Percentiles rank a stretch among this genome's conserved stretches.
phyloP scores from a whole-genome alignment of 1,139 yeast genomes.

The Saccharomyces hybrid region DNA sequence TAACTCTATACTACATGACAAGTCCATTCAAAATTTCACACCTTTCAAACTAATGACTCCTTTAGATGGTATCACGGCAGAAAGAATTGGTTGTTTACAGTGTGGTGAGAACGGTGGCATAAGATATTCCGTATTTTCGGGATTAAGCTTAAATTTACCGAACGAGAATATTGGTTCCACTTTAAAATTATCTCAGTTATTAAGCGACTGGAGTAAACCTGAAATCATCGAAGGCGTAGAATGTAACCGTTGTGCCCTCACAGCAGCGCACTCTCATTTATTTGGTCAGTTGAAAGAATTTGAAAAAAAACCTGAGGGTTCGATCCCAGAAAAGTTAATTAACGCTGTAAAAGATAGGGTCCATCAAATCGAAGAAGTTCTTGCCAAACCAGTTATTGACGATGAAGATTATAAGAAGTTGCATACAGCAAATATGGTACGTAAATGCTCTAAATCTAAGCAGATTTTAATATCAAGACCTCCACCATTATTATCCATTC shows the following conservation, averaged over 20 bases:
- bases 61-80: conserved; percentile 80
- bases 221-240: conserved; percentile 89
- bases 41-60: conserved; percentile 68
- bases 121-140: conserved; percentile 71
- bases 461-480: conserved; percentile 76
- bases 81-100: conserved; percentile 76
- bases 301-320: conserved; percentile 22
- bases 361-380: conserved; percentile 47
- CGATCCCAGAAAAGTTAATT: conserved; percentile 34
- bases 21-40: conserved; percentile 35
- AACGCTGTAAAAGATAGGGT: conserved; percentile 46
- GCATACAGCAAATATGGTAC: conserved; percentile 67
- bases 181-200: conserved; percentile 46
- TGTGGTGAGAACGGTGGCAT: conserved; percentile 95
- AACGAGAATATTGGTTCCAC: conserved; percentile 37
- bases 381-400: conserved; percentile 58
- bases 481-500: conserved; percentile 74
- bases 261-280: conserved; percentile 50
- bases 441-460: conserved; percentile 72
- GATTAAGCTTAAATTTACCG: conserved; percentile 66
- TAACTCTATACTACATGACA: conserved; percentile 33
- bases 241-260: conserved; percentile 82
- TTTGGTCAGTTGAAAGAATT: conserved; percentile 35
- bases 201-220: conserved; percentile 67
- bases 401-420: conserved; percentile 71